Percentiles rank a stretch among this genome's conserved stretches.
phyloP scores from a whole-genome alignment of 345 rosid genomes.

The Hirschfeldia incana region DNA sequence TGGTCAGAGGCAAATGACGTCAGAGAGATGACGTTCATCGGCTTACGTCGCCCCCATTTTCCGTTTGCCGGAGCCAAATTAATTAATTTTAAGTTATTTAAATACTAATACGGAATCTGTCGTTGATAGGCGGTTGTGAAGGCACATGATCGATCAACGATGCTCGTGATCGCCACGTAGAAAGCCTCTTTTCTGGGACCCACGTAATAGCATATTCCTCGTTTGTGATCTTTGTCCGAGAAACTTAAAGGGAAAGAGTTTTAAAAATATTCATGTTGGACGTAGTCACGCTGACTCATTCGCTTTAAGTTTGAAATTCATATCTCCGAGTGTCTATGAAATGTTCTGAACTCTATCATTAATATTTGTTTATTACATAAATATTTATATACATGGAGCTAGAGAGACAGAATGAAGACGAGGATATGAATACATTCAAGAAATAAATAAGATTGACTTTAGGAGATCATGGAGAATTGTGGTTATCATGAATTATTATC shows the following conservation, averaged over 20 bases:
- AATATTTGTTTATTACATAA: neutral
- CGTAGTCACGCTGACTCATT: constrained; percentile 27
- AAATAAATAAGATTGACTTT: neutral
- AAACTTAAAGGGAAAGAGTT: neutral
- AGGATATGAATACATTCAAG: no score
- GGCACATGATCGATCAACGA: neutral
- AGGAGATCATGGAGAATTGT: neutral
- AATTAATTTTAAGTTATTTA: neutral
- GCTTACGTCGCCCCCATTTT: constrained; percentile 13
- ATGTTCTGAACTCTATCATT: neutral
- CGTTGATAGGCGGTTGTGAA: constrained; percentile 25
- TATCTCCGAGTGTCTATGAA: neutral
- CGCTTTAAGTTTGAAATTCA: neutral
- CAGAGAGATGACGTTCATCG: constrained; percentile 2
- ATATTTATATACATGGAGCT: neutral
- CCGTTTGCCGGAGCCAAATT: neutral
- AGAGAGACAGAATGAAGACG: no score
- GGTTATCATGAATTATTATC: neutral
- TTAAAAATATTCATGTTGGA: neutral
- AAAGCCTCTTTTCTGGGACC: neutral
- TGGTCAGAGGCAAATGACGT: constrained; percentile 29
- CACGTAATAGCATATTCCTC: constrained; percentile 11
- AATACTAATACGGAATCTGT: neutral
- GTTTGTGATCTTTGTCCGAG: neutral
- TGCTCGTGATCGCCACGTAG: neutral